Percentiles rank a stretch among this genome's conserved stretches.
Conservation (phyloP, 352 stramenopile genomes). For the Phytophthora syringae region DNA sequence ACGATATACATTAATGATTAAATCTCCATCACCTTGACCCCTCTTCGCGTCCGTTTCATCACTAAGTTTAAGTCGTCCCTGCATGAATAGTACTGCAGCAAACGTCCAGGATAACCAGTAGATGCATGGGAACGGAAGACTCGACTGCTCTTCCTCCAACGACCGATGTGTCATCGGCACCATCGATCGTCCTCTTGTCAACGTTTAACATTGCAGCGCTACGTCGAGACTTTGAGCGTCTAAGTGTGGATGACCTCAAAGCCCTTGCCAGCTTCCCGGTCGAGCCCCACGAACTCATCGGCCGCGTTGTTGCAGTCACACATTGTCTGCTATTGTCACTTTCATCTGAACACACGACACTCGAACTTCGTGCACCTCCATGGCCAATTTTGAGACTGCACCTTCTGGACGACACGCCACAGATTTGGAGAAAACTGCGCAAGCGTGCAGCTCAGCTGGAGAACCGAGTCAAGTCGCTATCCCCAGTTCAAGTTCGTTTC, state of each 20-base stretch:
- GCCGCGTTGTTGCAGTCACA: constrained; percentile 39
- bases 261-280: constrained; percentile 47
- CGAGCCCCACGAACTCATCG: constrained; percentile 52
- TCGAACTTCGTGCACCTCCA: constrained; percentile 36
- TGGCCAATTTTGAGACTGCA: constrained; percentile 68
- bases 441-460: constrained; percentile 51
- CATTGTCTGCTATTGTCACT: constrained; percentile 59
- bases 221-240: constrained; percentile 27
- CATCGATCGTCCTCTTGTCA: neutral
- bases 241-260: constrained; percentile 51
- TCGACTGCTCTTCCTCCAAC: neutral
- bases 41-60: constrained; percentile 15
- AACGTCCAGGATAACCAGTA: neutral
- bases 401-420: constrained; percentile 37
- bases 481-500: constrained; percentile 44
- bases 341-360: constrained; percentile 25
- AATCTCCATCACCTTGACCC: too few species aligned
- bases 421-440: constrained; percentile 46
- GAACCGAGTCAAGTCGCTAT: constrained; percentile 23
- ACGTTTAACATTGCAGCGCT: constrained; percentile 30
- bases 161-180: constrained; percentile 5
- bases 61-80: neutral
- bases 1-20: too few species aligned
- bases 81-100: constrained; percentile 18
- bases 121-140: constrained; percentile 33